Conservation (phyloP, 257 asterid species). For the Cordia subcordata region DNA sequence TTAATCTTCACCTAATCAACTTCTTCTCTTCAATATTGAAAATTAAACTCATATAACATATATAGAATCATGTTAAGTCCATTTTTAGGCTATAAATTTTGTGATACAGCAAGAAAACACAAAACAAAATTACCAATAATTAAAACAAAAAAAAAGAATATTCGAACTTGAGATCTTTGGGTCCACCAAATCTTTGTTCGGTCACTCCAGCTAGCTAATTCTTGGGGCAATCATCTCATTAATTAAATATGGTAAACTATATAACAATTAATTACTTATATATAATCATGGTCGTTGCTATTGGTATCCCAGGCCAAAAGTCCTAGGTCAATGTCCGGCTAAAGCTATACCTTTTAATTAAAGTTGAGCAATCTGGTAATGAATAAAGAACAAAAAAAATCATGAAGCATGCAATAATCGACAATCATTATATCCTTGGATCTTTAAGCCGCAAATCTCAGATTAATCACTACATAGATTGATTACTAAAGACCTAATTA, state of each 20-base stretch:
- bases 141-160: no score
- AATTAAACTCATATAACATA: no score
- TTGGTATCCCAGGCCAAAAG: background rate
- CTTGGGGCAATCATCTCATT: no score
- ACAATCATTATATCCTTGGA: background rate
- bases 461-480: background rate
- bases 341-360: background rate
- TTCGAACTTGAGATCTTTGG: no score
- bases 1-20: background rate
- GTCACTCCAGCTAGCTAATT: no score
- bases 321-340: background rate
- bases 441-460: background rate
- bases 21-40: no score
- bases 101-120: no score
- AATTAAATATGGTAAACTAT: background rate
- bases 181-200: no score
- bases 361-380: background rate
- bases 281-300: background rate
- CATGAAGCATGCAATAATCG: background rate
- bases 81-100: no score
- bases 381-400: background rate
- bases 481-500: background rate
- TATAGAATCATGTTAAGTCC: no score
- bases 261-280: no score
- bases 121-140: no score